Conservation (phyloP, 2,329 filamentous ascomycete species). For the Colletotrichum trifolii region DNA sequence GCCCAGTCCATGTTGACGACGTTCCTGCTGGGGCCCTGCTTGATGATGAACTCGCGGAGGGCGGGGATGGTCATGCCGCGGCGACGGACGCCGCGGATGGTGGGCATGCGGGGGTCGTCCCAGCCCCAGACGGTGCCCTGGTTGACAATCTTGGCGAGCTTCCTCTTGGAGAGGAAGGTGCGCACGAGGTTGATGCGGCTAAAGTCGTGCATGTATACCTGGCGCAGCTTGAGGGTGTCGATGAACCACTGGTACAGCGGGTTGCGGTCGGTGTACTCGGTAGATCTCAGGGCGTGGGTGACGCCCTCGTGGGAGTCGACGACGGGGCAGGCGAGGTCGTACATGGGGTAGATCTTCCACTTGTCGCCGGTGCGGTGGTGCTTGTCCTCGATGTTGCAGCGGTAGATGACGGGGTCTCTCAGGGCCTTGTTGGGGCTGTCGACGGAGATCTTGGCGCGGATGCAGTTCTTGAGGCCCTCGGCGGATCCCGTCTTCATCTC, state of each 20-base stretch:
- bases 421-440: constrained; percentile 96
- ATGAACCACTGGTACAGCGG: constrained; percentile 90
- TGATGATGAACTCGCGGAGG: constrained; percentile 84
- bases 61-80: constrained; percentile 84
- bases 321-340: constrained; percentile 87
- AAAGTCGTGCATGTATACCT: constrained; percentile 89
- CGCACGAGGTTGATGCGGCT: constrained; percentile 85
- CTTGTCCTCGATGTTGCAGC: constrained; percentile 76
- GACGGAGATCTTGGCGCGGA: constrained; percentile 92
- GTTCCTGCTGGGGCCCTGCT: constrained; percentile 85
- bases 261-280: constrained; percentile 89
- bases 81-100: constrained; percentile 81
- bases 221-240: constrained; percentile 76
- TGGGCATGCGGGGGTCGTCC: constrained; percentile 90
- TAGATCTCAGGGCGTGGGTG: constrained; percentile 84
- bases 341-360: constrained; percentile 90
- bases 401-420: constrained; percentile 96
- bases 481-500: constrained; percentile 91
- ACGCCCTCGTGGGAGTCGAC: constrained; percentile 85
- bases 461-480: constrained; percentile 86
- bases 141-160: constrained; percentile 85
- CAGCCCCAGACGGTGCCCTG: constrained; percentile 82
- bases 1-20: constrained; percentile 88
- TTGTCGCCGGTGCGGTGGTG: constrained; percentile 83
- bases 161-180: constrained; percentile 87